Conservation (phyloP, 2,329 filamentous ascomycete species). For the Alternaria incomplexa region DNA sequence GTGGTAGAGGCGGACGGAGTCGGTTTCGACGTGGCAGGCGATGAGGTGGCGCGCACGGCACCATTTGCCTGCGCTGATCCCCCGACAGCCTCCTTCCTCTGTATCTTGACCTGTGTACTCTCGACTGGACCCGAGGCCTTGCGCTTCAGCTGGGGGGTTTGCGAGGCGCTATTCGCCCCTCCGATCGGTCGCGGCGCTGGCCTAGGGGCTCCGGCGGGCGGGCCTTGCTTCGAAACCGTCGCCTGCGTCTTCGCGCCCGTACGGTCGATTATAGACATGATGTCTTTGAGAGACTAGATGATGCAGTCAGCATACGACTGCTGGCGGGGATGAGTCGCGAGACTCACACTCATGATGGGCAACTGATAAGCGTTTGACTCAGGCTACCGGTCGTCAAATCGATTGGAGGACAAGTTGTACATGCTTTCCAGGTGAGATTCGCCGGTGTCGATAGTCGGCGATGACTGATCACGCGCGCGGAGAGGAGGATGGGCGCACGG, state of each 20-base stretch:
- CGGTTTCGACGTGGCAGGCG: constrained; percentile 30
- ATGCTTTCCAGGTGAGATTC: constrained; percentile 38
- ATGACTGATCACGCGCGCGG: constrained; percentile 17
- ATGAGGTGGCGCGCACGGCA: constrained; percentile 31
- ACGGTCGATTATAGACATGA: constrained; percentile 48
- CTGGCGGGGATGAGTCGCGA: constrained; percentile 14
- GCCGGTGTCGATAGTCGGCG: constrained; percentile 16
- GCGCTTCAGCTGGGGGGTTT: constrained; percentile 48
- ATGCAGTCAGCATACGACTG: constrained; percentile 19
- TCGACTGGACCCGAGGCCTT: constrained; percentile 48
- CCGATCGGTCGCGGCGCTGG: constrained; percentile 37
- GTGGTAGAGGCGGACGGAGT: constrained; percentile 26
- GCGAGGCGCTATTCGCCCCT: constrained; percentile 36
- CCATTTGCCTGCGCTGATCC: constrained; percentile 33
- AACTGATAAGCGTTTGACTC: constrained; percentile 42
- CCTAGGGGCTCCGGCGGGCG: constrained; percentile 39
- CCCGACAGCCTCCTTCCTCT: constrained; percentile 39
- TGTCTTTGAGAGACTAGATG: constrained; percentile 40
- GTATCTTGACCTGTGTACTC: constrained; percentile 38
- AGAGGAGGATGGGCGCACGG: constrained; percentile 19
- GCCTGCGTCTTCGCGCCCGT: constrained; percentile 30
- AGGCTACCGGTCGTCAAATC: constrained; percentile 44
- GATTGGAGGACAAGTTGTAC: constrained; percentile 40
- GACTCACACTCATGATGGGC: constrained; percentile 49
- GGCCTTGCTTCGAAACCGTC: constrained; percentile 30